phyloP scores from a whole-genome alignment of 306 rosid genomes.

The Corylus americana region DNA sequence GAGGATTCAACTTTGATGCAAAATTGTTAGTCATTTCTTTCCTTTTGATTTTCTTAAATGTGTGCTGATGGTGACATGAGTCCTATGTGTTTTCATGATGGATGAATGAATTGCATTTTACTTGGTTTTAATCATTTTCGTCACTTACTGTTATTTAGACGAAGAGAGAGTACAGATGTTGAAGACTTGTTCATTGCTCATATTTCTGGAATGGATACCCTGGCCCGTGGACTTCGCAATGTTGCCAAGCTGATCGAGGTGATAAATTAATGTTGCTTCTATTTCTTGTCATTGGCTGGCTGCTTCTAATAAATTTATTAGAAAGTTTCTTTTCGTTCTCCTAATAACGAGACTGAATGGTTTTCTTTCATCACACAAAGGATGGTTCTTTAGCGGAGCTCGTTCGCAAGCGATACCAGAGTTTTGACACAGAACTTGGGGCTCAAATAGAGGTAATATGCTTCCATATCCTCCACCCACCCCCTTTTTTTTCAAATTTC shows the following conservation, averaged over 20 bases:
- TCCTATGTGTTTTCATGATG: not conserved
- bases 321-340: constrained; percentile 19
- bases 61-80: not conserved
- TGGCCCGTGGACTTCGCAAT: constrained; percentile 87
- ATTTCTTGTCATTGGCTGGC: not conserved
- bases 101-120: not conserved
- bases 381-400: constrained; percentile 86
- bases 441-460: constrained; percentile 69
- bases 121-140: constrained; percentile 4
- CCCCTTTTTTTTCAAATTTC: constrained; percentile 14
- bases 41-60: not conserved
- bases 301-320: constrained; percentile 3
- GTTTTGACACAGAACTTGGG: constrained; percentile 82
- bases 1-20: constrained; percentile 99
- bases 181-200: constrained; percentile 96
- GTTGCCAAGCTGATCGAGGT: constrained; percentile 84
- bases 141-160: constrained; percentile 41
- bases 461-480: not conserved
- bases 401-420: constrained; percentile 72
- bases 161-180: constrained; percentile 96
- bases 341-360: constrained; percentile 13
- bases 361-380: constrained; percentile 38
- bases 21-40: constrained; percentile 64
- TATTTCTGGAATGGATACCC: constrained; percentile 81
- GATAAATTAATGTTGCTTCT: constrained; percentile 6